Percentiles rank a stretch among this genome's conserved stretches.
phyloP scores from a whole-genome alignment of 768 basidiomycete genomes.

The Coprinellus micaceus region DNA sequence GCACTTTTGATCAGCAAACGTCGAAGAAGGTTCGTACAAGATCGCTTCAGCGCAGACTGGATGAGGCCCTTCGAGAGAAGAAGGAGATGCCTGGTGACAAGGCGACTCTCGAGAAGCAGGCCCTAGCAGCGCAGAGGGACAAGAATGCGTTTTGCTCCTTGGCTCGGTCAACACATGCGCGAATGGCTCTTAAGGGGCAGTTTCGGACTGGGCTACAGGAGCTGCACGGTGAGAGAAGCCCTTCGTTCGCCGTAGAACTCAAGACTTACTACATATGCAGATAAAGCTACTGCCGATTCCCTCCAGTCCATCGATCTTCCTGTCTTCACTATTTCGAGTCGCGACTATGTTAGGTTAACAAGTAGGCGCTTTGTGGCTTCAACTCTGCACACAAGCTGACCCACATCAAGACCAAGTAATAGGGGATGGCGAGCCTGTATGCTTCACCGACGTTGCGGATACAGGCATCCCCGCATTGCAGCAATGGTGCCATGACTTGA shows the following conservation, averaged over 20 bases:
- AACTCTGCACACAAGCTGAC: too few relatives aligned
- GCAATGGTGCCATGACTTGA: slow-evolving; percentile 53
- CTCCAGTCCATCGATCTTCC: slow-evolving; percentile 62
- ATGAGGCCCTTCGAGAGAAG: background rate
- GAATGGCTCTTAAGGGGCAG: slow-evolving; percentile 54
- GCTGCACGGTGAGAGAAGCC: too few relatives aligned
- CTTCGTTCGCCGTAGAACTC: too few relatives aligned
- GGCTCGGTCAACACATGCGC: slow-evolving; percentile 55
- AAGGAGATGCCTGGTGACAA: background rate
- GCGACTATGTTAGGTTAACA: slow-evolving; percentile 63
- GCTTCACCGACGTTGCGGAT: slow-evolving; percentile 47
- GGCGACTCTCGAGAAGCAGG: slow-evolving; percentile 38
- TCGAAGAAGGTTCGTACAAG: too few relatives aligned
- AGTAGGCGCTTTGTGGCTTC: slow-evolving; percentile 25
- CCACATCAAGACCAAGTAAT: slow-evolving; percentile 49
- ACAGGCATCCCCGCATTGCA: slow-evolving; percentile 56
- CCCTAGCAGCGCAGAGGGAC: slow-evolving; percentile 46
- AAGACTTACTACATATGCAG: too few relatives aligned
- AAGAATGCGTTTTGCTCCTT: slow-evolving; percentile 61
- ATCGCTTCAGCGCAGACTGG: background rate
- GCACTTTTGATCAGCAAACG: too few relatives aligned
- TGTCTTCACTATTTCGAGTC: slow-evolving; percentile 57
- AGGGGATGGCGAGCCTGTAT: slow-evolving; percentile 56
- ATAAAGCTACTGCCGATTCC: too few relatives aligned
- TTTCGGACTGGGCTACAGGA: slow-evolving; percentile 45